Evolutionary conservation across 495 filamentous ascomycete genomes (phyloP), one percentile per base, ranked within the genome.

Genomic region (Hyaloscypha hepaticicola): DNA sequence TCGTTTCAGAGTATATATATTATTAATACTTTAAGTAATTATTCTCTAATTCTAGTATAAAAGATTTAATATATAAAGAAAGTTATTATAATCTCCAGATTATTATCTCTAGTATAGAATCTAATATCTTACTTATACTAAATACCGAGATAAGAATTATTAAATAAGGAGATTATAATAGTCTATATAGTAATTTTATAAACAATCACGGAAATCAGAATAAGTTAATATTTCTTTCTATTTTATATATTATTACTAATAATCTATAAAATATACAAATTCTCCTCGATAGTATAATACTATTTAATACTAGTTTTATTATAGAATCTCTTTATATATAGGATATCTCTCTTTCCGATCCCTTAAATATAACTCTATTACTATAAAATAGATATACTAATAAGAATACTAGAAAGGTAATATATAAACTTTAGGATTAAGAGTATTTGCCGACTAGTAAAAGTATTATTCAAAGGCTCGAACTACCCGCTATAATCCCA

Each of bases 181-280:
- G 48, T 16, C 22, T 51, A 51, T 7, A 7, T n/a, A 6, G 19
- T 5, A n/a, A 51, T 51, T 7, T n/a, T 51, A 51, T 51, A 51
- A 51, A 16, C 19, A n/a, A 16, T 16, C 19, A 24, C 19, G 19
- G 19, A 51, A 51, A 16, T 51, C 19, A 24, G 22, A 51, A 16
- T 51, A 51, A 51, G 48, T 7, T 51, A 51, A 51, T 51, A 34
- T 16, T 16, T 51, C 5, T 51, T 51, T 16, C 22, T 24, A n/a
- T 34, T 51, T 51, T 51, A 51, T 51, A 51, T 51, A 51, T 51
- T 51, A 51, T 51, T 51, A 24, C 48, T 51, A 51, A 51, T 16
- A 7, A 51, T 51, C 19, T n/a, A n/a, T 51, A 51, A 51, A 16
- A 6, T 51, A n/a, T 51, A 51, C 19, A 5, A 5, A 51, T 51